Evolutionary conservation across 352 stramenopile genomes (phyloP).

Genomic region (Phytophthora brassicae): DNA sequence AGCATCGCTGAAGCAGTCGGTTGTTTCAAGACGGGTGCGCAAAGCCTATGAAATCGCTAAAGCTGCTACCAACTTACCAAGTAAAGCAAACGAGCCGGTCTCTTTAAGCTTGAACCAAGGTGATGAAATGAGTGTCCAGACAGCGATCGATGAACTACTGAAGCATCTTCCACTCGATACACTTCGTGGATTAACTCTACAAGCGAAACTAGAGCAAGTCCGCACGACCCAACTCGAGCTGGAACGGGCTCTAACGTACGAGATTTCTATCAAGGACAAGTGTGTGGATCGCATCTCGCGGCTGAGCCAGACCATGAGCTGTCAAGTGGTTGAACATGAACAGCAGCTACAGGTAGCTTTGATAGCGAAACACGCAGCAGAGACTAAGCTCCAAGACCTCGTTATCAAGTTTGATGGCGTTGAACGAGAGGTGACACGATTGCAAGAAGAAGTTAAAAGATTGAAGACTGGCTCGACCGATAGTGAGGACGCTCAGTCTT

Average conservation of each 20-base stretch:
- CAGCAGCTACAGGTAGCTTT: slow-evolving; percentile 52
- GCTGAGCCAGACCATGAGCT: slow-evolving; percentile 69
- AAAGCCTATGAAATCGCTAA: slow-evolving; percentile 62
- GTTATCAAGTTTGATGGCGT: slow-evolving; percentile 48
- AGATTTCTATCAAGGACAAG: slow-evolving; percentile 64
- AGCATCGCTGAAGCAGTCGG: slow-evolving; percentile 23
- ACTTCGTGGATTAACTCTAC: slow-evolving; percentile 32
- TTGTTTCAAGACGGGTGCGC: slow-evolving; percentile 44
- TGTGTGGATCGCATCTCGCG: slow-evolving; percentile 71
- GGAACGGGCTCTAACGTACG: slow-evolving; percentile 42
- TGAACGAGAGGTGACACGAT: slow-evolving; percentile 39
- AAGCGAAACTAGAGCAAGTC: slow-evolving; percentile 55
- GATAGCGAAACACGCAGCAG: slow-evolving; percentile 37
- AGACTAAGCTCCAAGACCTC: slow-evolving; percentile 39
- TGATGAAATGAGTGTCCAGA: slow-evolving; percentile 27
- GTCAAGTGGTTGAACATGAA: slow-evolving; percentile 61
- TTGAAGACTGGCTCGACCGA: slow-evolving; percentile 30
- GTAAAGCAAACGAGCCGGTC: background rate
- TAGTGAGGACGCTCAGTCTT: background rate
- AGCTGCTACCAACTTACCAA: slow-evolving; percentile 19
- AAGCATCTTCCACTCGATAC: slow-evolving; percentile 22
- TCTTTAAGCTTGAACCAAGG: background rate
- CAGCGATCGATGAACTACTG: slow-evolving; percentile 38
- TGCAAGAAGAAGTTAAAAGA: slow-evolving; percentile 46
- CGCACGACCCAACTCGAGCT: slow-evolving; percentile 28